A percentile compares a stretch with the other conserved stretches of the same genome.
Conservation (phyloP, 805 yeast genomes). For the Schwanniomyces polymorphus region DNA sequence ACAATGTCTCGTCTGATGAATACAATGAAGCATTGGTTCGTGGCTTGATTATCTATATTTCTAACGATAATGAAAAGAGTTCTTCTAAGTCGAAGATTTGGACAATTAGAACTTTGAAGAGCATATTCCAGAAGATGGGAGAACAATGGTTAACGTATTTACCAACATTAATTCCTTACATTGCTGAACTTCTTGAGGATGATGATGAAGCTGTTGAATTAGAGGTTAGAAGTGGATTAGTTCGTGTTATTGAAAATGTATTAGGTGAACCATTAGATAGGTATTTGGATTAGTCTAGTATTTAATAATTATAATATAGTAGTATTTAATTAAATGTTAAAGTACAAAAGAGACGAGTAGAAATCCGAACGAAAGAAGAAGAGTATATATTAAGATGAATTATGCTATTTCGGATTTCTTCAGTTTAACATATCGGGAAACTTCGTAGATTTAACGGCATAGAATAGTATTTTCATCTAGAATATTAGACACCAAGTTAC, state of each 20-base stretch:
- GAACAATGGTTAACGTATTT: conserved; percentile 89
- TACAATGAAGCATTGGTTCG: conserved; percentile 65
- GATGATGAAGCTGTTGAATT: conserved; percentile 89
- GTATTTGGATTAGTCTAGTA: conserved; percentile 51
- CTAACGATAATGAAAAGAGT: conserved; percentile 55
- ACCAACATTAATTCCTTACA: conserved; percentile 93
- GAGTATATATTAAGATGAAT: too few species aligned
- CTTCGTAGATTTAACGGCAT: too few species aligned
- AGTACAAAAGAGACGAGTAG: too few species aligned
- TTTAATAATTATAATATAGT: neutral
- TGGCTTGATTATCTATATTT: conserved; percentile 33
- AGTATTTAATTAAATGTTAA: neutral
- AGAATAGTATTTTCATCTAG: too few species aligned
- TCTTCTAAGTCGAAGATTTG: conserved; percentile 74
- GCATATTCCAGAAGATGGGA: conserved; percentile 86
- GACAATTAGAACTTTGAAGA: conserved; percentile 78
- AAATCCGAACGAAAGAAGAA: too few species aligned
- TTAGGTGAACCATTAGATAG: conserved; percentile 94
- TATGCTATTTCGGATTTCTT: too few species aligned
- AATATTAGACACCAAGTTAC: too few species aligned
- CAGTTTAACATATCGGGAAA: too few species aligned
- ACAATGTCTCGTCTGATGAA: conserved; percentile 64
- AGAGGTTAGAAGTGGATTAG: conserved; percentile 88
- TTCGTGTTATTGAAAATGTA: conserved; percentile 86
- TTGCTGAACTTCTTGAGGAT: conserved; percentile 93